A percentile compares a stretch with the other conserved stretches of the same genome.
phyloP scores from a whole-genome alignment of 2,329 filamentous ascomycete species.

The Aspergillus tubingensis region DNA sequence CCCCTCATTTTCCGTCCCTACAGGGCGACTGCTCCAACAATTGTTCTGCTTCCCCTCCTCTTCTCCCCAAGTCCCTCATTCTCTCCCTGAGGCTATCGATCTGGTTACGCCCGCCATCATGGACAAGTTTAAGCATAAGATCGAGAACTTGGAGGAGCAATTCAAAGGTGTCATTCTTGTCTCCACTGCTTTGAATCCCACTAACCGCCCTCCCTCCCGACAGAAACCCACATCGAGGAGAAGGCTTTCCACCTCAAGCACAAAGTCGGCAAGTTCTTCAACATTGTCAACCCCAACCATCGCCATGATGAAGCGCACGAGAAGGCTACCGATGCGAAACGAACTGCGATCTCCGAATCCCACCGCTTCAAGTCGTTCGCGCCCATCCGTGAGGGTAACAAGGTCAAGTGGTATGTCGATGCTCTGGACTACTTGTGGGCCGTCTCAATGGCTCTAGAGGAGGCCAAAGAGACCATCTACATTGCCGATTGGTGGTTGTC shows the following conservation, averaged over 20 bases:
- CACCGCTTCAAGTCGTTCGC: conserved; percentile 91
- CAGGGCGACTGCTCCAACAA: neutral
- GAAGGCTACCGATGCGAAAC: conserved; percentile 76
- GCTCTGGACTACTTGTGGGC: conserved; percentile 95
- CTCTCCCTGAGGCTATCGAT: neutral
- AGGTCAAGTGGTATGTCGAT: conserved; percentile 96
- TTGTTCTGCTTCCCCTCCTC: neutral
- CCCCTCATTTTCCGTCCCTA: neutral
- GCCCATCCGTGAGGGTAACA: conserved; percentile 79
- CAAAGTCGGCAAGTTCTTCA: conserved; percentile 65
- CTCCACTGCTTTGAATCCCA: neutral
- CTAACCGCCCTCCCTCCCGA: neutral
- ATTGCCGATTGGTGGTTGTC: conserved; percentile 98
- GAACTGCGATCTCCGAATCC: conserved; percentile 67
- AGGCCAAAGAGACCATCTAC: conserved; percentile 90
- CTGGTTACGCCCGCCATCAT: conserved; percentile 16
- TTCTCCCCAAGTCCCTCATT: neutral
- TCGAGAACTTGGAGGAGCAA: conserved; percentile 28
- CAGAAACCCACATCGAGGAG: conserved; percentile 48
- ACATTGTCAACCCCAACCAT: conserved; percentile 80
- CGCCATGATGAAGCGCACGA: conserved; percentile 94
- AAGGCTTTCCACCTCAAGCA: conserved; percentile 61
- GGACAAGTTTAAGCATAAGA: conserved; percentile 30
- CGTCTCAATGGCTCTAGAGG: conserved; percentile 85
- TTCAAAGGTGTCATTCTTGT: conserved; percentile 30